A percentile compares a stretch with the other conserved stretches of the same genome.
Evolutionary conservation across 768 basidiomycete genomes (phyloP).

Genomic region (Auricularia auricula-judae): DNA sequence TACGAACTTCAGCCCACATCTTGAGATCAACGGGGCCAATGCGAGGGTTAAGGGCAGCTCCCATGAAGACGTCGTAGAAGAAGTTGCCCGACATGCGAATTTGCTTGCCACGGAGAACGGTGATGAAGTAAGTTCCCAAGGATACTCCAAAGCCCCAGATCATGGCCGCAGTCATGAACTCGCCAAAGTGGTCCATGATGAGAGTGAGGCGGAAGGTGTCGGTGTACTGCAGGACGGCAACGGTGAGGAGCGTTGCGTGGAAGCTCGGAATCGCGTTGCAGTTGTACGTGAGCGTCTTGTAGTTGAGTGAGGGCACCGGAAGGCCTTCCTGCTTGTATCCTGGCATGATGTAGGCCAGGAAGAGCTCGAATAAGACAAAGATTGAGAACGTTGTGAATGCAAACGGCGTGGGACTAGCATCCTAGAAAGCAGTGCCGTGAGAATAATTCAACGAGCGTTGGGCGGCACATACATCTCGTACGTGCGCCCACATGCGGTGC

Average conservation of each 20-base stretch:
- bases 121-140: constrained; percentile 68
- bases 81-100: constrained; percentile 93
- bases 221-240: constrained; percentile 63
- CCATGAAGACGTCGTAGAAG: constrained; percentile 96
- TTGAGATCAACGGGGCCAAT: constrained; percentile 88
- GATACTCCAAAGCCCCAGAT: constrained; percentile 81
- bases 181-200: constrained; percentile 93
- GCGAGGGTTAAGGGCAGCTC: constrained; percentile 86
- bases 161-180: constrained; percentile 91
- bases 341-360: constrained; percentile 83
- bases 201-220: constrained; percentile 82
- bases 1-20: constrained; percentile 97
- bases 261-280: constrained; percentile 86
- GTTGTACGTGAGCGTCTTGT: constrained; percentile 90
- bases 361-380: constrained; percentile 79
- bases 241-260: constrained; percentile 72
- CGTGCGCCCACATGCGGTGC: constrained; percentile 72
- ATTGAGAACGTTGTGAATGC: constrained; percentile 87
- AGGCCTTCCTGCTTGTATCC: constrained; percentile 92
- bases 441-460: neutral
- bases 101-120: constrained; percentile 64
- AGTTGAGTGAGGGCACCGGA: constrained; percentile 87
- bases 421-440: constrained; percentile 33
- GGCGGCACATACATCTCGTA: constrained; percentile 48
- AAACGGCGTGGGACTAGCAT: constrained; percentile 81